Conservation (phyloP, 805 yeast genomes). For the Naumovozyma dairenensis region DNA sequence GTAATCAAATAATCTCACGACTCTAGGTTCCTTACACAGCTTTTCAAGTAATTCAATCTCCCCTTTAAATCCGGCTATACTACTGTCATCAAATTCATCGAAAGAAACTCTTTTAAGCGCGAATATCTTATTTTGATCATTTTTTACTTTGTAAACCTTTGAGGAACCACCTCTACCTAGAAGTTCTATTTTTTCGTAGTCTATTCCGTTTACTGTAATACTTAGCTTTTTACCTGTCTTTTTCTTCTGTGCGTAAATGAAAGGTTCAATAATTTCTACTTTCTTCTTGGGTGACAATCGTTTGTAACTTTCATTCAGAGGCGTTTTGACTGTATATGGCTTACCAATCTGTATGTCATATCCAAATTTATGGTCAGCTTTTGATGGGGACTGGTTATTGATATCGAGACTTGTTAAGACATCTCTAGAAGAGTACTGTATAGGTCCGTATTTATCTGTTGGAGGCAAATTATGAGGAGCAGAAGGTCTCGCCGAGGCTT, state of each 20-base stretch:
- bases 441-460: too few species aligned
- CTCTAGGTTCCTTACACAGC: slow-evolving; percentile 54
- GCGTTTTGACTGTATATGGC: background rate
- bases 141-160: slow-evolving; percentile 69
- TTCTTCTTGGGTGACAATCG: background rate
- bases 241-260: too few species aligned
- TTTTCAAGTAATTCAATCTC: slow-evolving; percentile 69
- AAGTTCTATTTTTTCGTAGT: slow-evolving; percentile 65
- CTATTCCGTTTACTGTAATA: slow-evolving; percentile 44
- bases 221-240: slow-evolving; percentile 7
- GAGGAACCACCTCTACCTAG: slow-evolving; percentile 91
- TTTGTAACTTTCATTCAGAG: background rate
- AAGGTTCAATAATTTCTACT: slow-evolving; percentile 15
- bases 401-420: too few species aligned
- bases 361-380: too few species aligned
- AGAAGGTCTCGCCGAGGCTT: too few species aligned
- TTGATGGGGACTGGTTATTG: too few species aligned
- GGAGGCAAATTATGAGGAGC: too few species aligned
- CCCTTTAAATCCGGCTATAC: slow-evolving; percentile 74
- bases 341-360: too few species aligned
- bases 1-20: slow-evolving; percentile 68
- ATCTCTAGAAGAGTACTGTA: too few species aligned
- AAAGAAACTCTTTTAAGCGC: slow-evolving; percentile 78
- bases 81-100: slow-evolving; percentile 69
- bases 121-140: slow-evolving; percentile 47